These are phyloP conservation scores for Achlya hypogyna DNA, from an alignment of 352 stramenopile species.

Conservation along the genomic window DNA sequence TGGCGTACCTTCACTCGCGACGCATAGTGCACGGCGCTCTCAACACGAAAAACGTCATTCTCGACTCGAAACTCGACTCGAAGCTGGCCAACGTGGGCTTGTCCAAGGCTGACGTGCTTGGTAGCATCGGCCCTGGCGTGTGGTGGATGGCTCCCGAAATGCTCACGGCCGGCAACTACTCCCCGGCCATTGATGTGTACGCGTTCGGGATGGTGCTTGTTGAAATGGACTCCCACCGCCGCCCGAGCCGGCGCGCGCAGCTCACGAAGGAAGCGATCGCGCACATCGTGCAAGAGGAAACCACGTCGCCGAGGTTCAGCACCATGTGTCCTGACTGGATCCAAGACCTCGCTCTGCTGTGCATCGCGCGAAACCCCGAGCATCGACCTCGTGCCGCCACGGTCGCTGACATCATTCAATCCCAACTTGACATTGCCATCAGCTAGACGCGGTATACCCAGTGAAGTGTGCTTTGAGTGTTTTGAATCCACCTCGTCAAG, in stretches of 20 bases:
- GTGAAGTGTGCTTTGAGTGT: background rate
- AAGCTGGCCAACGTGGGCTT: background rate
- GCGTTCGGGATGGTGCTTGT: background rate
- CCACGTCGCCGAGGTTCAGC: background rate
- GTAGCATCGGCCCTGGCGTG: background rate
- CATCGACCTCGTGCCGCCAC: background rate
- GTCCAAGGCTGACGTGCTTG: background rate
- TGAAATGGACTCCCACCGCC: background rate
- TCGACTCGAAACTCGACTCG: background rate
- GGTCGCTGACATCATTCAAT: background rate
- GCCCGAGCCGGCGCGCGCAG: background rate
- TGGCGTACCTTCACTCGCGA: background rate
- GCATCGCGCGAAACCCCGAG: background rate
- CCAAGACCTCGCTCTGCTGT: background rate
- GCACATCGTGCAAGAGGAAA: background rate
- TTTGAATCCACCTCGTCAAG: background rate
- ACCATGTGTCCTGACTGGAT: slow-evolving; percentile 4
- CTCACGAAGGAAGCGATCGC: background rate
- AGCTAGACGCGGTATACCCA: no score
- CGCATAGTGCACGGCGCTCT: background rate
- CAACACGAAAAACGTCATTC: slow-evolving; percentile 5
- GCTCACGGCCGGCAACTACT: background rate
- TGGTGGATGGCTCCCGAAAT: slow-evolving; percentile 1
- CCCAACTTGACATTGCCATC: background rate
- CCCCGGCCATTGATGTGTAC: background rate